Conservation (phyloP, 106 monocot species). For the Agapanthus africanus region DNA sequence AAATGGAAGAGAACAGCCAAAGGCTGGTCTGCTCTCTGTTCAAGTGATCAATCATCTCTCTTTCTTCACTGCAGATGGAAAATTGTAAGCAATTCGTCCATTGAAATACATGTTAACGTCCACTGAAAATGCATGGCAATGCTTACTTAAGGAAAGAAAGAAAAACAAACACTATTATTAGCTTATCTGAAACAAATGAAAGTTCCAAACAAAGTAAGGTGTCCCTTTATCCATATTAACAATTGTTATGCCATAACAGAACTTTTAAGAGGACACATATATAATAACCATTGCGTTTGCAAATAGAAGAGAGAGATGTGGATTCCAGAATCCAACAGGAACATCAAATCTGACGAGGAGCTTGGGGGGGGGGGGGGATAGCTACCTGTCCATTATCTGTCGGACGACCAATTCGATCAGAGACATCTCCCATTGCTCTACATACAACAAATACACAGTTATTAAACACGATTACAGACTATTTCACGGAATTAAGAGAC, state of each 20-base stretch:
- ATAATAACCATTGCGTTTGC: background rate
- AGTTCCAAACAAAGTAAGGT: too few species aligned
- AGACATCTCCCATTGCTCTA: conserved; percentile 99
- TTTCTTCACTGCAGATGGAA: too few species aligned
- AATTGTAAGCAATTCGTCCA: background rate
- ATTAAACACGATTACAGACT: background rate
- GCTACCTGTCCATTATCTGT: conserved; percentile 99
- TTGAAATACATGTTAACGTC: too few species aligned
- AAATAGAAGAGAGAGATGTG: background rate
- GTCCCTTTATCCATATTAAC: background rate
- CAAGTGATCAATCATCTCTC: background rate
- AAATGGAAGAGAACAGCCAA: background rate
- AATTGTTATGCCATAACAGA: background rate
- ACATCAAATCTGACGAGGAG: background rate
- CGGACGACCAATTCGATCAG: conserved; percentile 97
- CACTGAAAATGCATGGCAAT: too few species aligned
- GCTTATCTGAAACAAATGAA: too few species aligned
- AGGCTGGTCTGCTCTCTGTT: background rate
- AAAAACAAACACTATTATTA: too few species aligned
- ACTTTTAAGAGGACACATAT: background rate
- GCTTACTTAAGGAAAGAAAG: too few species aligned
- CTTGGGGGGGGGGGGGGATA: background rate
- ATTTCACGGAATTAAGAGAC: background rate
- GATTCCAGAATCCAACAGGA: background rate
- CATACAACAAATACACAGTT: conserved; percentile 14